phyloP scores from a whole-genome alignment of 306 rosid species.

The Pterocarpus macrocarpus region DNA sequence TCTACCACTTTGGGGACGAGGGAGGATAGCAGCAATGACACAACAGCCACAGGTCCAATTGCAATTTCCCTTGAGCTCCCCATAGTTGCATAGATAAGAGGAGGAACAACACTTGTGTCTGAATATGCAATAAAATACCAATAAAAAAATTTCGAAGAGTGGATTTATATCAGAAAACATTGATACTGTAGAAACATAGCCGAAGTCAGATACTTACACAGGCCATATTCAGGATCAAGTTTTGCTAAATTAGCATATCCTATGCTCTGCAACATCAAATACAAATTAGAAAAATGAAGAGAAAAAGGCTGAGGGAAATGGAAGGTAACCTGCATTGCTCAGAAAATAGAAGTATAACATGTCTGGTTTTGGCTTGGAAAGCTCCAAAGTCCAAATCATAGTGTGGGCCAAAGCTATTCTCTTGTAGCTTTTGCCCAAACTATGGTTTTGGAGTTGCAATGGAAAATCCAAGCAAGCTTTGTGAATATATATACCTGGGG shows the following conservation, averaged over 20 bases:
- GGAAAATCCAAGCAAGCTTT: background rate
- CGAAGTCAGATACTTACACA: conserved; percentile 65
- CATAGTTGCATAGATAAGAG: conserved; percentile 87
- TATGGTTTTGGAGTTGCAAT: no score
- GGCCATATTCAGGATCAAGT: conserved; percentile 90
- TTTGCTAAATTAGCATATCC: conserved; percentile 89
- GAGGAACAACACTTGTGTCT: conserved; percentile 95
- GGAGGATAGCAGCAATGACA: conserved; percentile 78
- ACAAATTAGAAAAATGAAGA: conserved; percentile 10
- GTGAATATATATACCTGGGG: conserved; percentile 68
- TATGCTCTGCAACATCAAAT: conserved; percentile 71
- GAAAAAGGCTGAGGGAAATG: background rate
- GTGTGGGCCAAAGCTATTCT: no score
- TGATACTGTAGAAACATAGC: background rate
- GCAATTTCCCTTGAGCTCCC: conserved; percentile 97
- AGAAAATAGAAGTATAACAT: background rate
- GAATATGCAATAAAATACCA: conserved; percentile 34
- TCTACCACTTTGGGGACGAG: conserved; percentile 67
- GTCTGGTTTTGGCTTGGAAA: no score
- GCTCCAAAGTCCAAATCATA: no score
- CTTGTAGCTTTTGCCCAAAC: no score
- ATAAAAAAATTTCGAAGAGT: conserved; percentile 4
- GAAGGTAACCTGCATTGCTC: background rate
- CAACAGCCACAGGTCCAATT: conserved; percentile 97
- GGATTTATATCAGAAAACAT: background rate